These are phyloP conservation scores for Paramecium caudatum DNA, from an alignment of 73 alveolate genomes.

Conservation along the genomic window DNA sequence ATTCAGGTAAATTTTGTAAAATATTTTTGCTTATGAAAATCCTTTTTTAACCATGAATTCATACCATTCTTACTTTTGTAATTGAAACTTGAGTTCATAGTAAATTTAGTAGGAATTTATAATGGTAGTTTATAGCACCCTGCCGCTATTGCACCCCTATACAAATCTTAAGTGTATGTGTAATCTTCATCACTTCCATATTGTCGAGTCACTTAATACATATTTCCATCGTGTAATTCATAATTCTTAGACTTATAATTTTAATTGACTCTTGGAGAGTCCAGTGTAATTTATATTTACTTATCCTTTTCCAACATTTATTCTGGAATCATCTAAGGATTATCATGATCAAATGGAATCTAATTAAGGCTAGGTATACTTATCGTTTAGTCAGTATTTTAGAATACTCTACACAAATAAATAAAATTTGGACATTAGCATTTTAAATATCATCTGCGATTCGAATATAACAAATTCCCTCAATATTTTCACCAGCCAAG, in stretches of 20 bases:
- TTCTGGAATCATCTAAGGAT: slow-evolving; percentile 47
- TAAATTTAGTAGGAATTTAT: slow-evolving; percentile 3
- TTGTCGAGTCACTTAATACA: not conserved
- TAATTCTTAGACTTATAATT: not conserved
- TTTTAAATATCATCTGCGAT: not conserved
- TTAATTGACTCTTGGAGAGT: slow-evolving; percentile 24
- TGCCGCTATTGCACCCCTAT: not conserved
- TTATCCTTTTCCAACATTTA: slow-evolving; percentile 5
- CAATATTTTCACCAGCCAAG: slow-evolving; percentile 20
- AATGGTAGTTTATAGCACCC: not conserved
- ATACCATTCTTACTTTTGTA: not conserved
- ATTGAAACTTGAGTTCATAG: not conserved
- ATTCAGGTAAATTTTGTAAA: not conserved
- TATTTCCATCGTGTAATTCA: slow-evolving; percentile 9
- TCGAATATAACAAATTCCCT: not conserved
- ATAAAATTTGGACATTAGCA: not conserved
- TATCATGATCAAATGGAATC: not conserved
- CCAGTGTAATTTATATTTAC: not conserved
- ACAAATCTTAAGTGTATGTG: not conserved
- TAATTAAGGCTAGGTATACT: not conserved
- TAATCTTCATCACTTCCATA: slow-evolving; percentile 20
- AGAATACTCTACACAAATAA: not conserved
- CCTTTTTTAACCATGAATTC: not conserved
- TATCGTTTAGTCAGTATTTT: slow-evolving; percentile 1
- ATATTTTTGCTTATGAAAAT: not conserved